phyloP scores from a whole-genome alignment of 305 asterid species.

The Vinca major region DNA sequence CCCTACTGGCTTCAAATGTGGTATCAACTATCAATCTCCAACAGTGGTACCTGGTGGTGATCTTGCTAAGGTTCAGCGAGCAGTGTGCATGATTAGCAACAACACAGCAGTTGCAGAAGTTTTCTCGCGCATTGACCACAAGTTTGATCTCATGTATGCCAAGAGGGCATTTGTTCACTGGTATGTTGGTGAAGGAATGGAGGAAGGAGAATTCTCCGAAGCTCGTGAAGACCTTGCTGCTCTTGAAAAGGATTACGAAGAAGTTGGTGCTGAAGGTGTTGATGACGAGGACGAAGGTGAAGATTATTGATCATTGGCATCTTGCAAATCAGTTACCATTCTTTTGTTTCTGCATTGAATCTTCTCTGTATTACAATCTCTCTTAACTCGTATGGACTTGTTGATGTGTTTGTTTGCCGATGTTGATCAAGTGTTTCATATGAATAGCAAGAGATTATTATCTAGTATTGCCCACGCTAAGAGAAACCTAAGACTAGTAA shows the following conservation, averaged over 20 bases:
- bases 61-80: slow-evolving; percentile 27
- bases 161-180: slow-evolving; percentile 28
- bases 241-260: slow-evolving; percentile 26
- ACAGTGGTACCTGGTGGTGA: slow-evolving; percentile 29
- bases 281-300: slow-evolving; percentile 25
- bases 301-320: slow-evolving; percentile 11
- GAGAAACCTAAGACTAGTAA: too few species aligned
- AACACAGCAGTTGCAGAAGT: slow-evolving; percentile 30
- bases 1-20: slow-evolving; percentile 29
- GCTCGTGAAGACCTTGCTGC: slow-evolving; percentile 28
- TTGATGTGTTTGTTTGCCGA: neutral
- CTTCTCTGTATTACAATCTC: slow-evolving; percentile 12
- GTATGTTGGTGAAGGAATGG: slow-evolving; percentile 30
- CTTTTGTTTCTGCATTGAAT: slow-evolving; percentile 1
- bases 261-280: slow-evolving; percentile 27
- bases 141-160: slow-evolving; percentile 25
- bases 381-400: slow-evolving; percentile 11
- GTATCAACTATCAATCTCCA: slow-evolving; percentile 28
- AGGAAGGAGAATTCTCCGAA: slow-evolving; percentile 28
- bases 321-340: neutral
- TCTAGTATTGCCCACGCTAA: neutral
- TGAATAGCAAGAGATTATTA: neutral
- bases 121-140: slow-evolving; percentile 26
- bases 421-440: slow-evolving; percentile 10
- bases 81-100: slow-evolving; percentile 28